Evolutionary conservation across 1,284 basidiomycete genomes (phyloP), one percentile per base, ranked within the genome.

Genomic region (Ceratobasidium sp.): DNA sequence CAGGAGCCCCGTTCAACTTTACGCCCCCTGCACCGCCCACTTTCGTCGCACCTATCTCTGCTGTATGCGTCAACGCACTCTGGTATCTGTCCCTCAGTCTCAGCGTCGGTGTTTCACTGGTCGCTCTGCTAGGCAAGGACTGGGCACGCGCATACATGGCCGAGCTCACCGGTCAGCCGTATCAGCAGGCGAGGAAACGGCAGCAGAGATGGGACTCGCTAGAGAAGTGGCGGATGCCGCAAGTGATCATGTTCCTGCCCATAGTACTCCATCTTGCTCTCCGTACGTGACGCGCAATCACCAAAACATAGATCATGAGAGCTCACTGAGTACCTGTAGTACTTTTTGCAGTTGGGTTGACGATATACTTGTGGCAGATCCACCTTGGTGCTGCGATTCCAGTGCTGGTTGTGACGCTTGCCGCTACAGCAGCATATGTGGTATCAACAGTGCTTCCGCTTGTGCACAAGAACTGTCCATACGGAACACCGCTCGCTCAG

Each of bases 31-130:
- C 9, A 1, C 52, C 67, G 4, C 3, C 48, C 2, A 33, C n/a
- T 17, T 69, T 69, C n/a, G 33, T 13, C 1, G 48, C 67, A 40
- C 28, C 67, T 28, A 6, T 26, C 26, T 20, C 67, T 3, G 50
- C 10, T 38, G 50, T 69, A 23, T 69, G 50, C 10, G 52, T 69
- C 6, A 69, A 69, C 52, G 26, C 50, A 38, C 52, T 69, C 5
- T 69, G 67, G 67, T 69, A 56, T 33, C 38, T 69, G 20, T 69
- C 67, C 28, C 52, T 69, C 10, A 50, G 46, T 56, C 23, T 69
- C 3, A 68, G 66, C 33, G 66, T 68, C 28, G 50, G 46, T 12
- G 66, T 68, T n/a, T 68, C 66, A 12, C 52, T 69, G 28, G 50
- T 69, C 13, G 40, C 67, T 13, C 54, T 69, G 67, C 67, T 69